Base-by-base conservation (phyloP, 2,329 filamentous ascomycete species). In the Stagonosporopsis rhizophila region DNA sequence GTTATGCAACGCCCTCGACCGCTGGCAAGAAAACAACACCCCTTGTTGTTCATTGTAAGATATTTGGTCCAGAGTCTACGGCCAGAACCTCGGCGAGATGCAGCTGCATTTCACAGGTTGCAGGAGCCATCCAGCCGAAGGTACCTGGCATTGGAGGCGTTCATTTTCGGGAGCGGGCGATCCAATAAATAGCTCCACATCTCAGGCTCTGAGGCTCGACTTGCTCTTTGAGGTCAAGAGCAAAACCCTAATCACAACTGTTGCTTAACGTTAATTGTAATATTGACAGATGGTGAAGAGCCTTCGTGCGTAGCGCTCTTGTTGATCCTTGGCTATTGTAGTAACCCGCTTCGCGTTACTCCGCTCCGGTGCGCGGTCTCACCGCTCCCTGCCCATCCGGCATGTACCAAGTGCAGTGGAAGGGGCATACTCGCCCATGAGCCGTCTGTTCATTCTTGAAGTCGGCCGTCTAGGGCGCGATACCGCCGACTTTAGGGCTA, bases 191-290 rank as follows among this genome's bases (percentile, higher is more conserved):
- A 19, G 17, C 40, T 52, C 55, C 48, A 52, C 44, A 48, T 27
- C 8, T 34, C 40, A 46, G 28, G 44, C 28, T 59, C 57, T 42
- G 34, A 38, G 61, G 63, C 30, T 62, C 46, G 14, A 53, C 23
- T 54, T 64, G 42, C 59, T 59, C 9, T 7, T 53, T 64, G n/a
- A 12, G 53, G 59, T 32, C 41, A 62, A 64, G 63, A 34, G 22
- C 30, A 52, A 48, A 47, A 48, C 40, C 55, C 52, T 47, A 46
- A 34, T 35, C 37, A 19, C 45, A 52, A 48, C 34, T 53, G 23
- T 59, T 64, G 60, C 47, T 61, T 44, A 20, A 58, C 55, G 25
- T 34, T 34, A 54, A 45, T 17, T 49, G 52, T 47, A 46, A 60
- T 12, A 48, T 19, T 37, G 25, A 12, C 37, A 27, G 34, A 15